Percentiles rank a stretch among this genome's conserved stretches.
Conservation (phyloP, 352 stramenopile species). For the Phytophthora cactorum region DNA sequence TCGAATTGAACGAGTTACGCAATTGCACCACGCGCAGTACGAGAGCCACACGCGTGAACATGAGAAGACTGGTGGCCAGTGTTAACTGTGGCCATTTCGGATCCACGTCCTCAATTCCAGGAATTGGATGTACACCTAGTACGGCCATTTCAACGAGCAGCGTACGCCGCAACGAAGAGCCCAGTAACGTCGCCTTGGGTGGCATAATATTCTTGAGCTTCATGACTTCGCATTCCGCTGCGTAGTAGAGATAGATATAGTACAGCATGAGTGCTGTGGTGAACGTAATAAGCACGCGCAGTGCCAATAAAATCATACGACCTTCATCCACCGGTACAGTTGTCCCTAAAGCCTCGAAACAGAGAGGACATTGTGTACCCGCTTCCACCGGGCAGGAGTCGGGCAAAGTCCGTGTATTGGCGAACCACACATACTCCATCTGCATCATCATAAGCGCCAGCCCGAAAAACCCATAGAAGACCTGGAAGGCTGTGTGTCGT, state of each 20-base stretch:
- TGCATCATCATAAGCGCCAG: slow-evolving; percentile 79
- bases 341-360: slow-evolving; percentile 32
- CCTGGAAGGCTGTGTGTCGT: slow-evolving; percentile 62
- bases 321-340: slow-evolving; percentile 52
- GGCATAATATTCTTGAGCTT: slow-evolving; percentile 86
- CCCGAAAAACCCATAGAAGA: slow-evolving; percentile 75
- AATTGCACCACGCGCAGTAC: slow-evolving; percentile 65
- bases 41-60: slow-evolving; percentile 65
- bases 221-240: slow-evolving; percentile 71
- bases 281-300: slow-evolving; percentile 73
- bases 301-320: slow-evolving; percentile 68
- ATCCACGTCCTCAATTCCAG: slow-evolving; percentile 69
- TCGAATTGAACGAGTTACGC: slow-evolving; percentile 79
- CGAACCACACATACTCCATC: slow-evolving; percentile 75
- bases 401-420: slow-evolving; percentile 56
- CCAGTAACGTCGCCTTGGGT: slow-evolving; percentile 65
- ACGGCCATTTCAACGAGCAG: slow-evolving; percentile 61
- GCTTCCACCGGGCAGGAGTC: slow-evolving; percentile 41
- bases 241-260: slow-evolving; percentile 75
- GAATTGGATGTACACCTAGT: slow-evolving; percentile 71
- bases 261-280: slow-evolving; percentile 72
- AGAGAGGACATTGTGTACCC: slow-evolving; percentile 46
- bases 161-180: slow-evolving; percentile 53
- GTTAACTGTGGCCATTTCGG: slow-evolving; percentile 65
- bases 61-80: slow-evolving; percentile 62